Evolutionary conservation across 306 rosid species (phyloP), one percentile per base, ranked within the genome.

Genomic region (Cajanus cajan): DNA sequence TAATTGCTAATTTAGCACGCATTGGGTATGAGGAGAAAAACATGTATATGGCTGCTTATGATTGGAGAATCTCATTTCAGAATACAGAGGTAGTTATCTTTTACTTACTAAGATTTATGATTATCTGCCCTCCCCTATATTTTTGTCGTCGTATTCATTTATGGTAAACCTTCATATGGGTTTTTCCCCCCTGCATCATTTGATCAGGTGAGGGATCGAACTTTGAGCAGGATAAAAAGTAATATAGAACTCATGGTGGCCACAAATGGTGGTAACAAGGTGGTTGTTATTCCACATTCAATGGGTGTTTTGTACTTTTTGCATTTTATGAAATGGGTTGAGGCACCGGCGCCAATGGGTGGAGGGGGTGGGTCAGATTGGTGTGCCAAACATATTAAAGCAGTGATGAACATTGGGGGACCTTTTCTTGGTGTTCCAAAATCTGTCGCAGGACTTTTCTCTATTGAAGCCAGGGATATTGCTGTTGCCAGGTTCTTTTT

Each of bases 261-360:
- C 79, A 88, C 93, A 21, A 92, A 84, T 87, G 87, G 79, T 71
- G 94, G 97, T 70, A 85, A 86, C 36, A 92, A 92, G 84, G 97
- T 92, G 79, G 94, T 92, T 76, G 94, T 92, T 48, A 79, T 92
- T 81, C 97, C 97, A 18, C 97, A 92, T 69, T 92, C 97, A 31
- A 92, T 92, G 97, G 97, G 97, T 79, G 93, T 71, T 79, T 80
- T 92, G 54, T 92, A 92, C 88, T 92, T 92, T 82, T 86, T 92
- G 78, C 97, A 92, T 86, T 92, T 92, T 79, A 92, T 92, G 94
- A 92, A 92, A 77, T 92, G 97, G 97, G 97, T 90, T 79, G 97
- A 92, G 83, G 89, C 94, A 62, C 97, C 94, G 18, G 81, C 67
- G 47, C 94, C 97, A 33, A 74, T 84, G 91, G 97, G 97, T 51